phyloP scores from a whole-genome alignment of 1,284 basidiomycete species.

The Rhodotorula glutinis region DNA sequence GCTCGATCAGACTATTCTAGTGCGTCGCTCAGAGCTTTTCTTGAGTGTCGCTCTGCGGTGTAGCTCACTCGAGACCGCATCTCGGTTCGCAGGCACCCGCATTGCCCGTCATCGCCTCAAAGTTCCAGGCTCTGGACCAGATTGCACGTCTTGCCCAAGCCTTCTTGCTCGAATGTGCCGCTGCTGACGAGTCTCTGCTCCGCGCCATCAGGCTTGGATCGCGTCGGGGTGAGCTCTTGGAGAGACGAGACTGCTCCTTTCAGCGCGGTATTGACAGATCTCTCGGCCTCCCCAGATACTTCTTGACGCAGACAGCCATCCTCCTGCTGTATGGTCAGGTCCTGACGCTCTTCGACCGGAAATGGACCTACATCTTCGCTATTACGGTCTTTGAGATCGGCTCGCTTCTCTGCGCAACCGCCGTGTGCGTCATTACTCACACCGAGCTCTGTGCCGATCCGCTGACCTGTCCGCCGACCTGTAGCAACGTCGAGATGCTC shows the following conservation, averaged over 20 bases:
- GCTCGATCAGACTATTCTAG: constrained; percentile 1
- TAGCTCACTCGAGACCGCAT: constrained; percentile 37
- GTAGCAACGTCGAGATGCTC: constrained; percentile 48
- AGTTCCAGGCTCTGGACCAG: constrained; percentile 50
- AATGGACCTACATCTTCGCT: constrained; percentile 51
- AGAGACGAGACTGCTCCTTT: constrained; percentile 30
- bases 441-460: neutral
- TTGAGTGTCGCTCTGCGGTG: too few species aligned
- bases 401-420: constrained; percentile 55
- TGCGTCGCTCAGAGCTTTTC: neutral
- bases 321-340: constrained; percentile 47
- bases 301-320: constrained; percentile 46
- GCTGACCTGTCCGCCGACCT: constrained; percentile 44
- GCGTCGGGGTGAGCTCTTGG: constrained; percentile 26
- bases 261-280: neutral
- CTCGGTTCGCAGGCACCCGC: constrained; percentile 52
- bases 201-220: constrained; percentile 9
- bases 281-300: constrained; percentile 44
- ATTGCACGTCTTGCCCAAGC: constrained; percentile 28
- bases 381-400: constrained; percentile 56
- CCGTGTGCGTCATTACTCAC: constrained; percentile 47
- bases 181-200: constrained; percentile 1
- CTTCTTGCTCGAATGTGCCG: neutral
- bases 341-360: constrained; percentile 50
- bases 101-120: constrained; percentile 40